Evolutionary conservation across 1,284 basidiomycete species (phyloP).

Genomic region (Naganishia sp.): DNA sequence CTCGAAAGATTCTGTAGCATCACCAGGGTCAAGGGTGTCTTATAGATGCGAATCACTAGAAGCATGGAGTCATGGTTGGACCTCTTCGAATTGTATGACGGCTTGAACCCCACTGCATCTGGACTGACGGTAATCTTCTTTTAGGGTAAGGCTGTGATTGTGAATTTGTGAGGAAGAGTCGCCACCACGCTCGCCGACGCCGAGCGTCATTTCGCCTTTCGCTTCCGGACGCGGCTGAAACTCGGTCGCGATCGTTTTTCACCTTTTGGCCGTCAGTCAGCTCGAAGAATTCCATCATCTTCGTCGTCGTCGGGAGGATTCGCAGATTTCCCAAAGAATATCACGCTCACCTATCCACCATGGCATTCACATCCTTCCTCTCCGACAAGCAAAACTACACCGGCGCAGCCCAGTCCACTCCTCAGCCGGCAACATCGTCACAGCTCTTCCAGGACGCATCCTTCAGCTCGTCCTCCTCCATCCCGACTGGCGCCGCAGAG

Average conservation of each 20-base stretch:
- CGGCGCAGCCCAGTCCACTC: conserved; percentile 35
- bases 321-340: neutral
- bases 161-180: too few species aligned
- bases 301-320: neutral
- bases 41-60: too few species aligned
- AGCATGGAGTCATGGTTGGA: too few species aligned
- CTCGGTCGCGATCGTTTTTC: conserved; percentile 9
- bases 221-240: too few species aligned
- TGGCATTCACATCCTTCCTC: conserved; percentile 51
- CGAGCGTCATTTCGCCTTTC: too few species aligned
- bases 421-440: conserved; percentile 42
- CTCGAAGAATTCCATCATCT: neutral
- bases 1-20: too few species aligned
- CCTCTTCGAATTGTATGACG: too few species aligned
- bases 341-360: conserved; percentile 30
- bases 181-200: too few species aligned
- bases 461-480: conserved; percentile 40
- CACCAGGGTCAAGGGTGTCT: too few species aligned
- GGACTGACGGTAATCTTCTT: too few species aligned
- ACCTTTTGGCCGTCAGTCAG: neutral
- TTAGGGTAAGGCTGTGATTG: too few species aligned
- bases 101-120: too few species aligned
- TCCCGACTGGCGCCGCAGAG: conserved; percentile 31
- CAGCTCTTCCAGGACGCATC: conserved; percentile 48
- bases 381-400: conserved; percentile 40